A percentile compares a stretch with the other conserved stretches of the same genome.
Conservation (phyloP, 2,329 filamentous ascomycete species). For the Pleurostoma richardsiae region DNA sequence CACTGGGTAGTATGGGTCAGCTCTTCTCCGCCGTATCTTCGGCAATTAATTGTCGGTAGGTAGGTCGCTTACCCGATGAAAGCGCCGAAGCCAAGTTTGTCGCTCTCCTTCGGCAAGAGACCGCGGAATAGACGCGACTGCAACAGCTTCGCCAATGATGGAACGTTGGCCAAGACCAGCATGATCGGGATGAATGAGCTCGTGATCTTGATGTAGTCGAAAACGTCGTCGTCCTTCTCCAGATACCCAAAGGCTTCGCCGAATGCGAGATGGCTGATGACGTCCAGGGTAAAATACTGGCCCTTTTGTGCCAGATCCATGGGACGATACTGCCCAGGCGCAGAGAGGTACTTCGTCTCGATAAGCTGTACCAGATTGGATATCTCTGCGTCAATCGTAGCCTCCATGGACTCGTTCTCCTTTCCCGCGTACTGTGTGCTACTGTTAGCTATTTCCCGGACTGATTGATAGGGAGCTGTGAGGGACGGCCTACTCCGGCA, state of each 20-base stretch:
- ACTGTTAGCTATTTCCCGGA: not conserved
- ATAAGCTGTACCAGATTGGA: slow-evolving; percentile 41
- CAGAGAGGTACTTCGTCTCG: slow-evolving; percentile 37
- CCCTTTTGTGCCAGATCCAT: slow-evolving; percentile 43
- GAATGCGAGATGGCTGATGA: slow-evolving; percentile 48
- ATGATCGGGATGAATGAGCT: slow-evolving; percentile 35
- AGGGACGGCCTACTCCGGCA: not conserved
- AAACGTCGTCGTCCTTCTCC: slow-evolving; percentile 39
- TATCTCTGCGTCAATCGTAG: slow-evolving; percentile 41
- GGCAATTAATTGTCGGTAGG: not conserved
- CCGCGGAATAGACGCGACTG: slow-evolving; percentile 33
- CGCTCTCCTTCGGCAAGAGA: slow-evolving; percentile 32
- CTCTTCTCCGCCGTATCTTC: not conserved
- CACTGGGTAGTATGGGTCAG: slow-evolving; percentile 1
- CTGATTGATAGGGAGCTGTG: not conserved
- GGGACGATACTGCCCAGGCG: slow-evolving; percentile 24
- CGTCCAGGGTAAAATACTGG: slow-evolving; percentile 51
- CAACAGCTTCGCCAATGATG: slow-evolving; percentile 32
- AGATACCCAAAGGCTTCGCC: slow-evolving; percentile 45
- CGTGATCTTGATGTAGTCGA: slow-evolving; percentile 41
- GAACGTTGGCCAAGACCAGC: slow-evolving; percentile 34
- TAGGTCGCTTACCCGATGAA: slow-evolving; percentile 22
- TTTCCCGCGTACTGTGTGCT: slow-evolving; percentile 42
- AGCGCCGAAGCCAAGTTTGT: slow-evolving; percentile 31
- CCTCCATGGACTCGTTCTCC: slow-evolving; percentile 44